Conservation (phyloP, 2,329 filamentous ascomycete genomes). For the Xylariaceae sp. region DNA sequence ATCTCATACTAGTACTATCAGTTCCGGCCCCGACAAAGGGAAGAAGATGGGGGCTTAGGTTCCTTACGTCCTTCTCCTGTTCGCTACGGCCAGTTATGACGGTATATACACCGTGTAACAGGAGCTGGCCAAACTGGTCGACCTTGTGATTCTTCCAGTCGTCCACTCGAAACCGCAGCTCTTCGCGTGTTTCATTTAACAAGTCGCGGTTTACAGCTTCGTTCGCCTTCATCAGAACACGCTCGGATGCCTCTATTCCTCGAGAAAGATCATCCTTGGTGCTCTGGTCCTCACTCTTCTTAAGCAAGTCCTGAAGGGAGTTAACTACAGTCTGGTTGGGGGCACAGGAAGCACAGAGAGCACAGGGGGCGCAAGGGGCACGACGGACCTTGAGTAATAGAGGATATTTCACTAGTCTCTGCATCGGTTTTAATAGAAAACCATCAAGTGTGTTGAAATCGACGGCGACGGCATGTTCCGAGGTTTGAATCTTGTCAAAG, state of each 20-base stretch:
- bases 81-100: conserved; percentile 89
- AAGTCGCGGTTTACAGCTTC: conserved; percentile 88
- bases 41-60: conserved; percentile 32
- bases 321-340: conserved; percentile 24
- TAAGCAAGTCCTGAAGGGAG: conserved; percentile 69
- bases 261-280: conserved; percentile 68
- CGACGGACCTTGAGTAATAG: conserved; percentile 72
- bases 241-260: conserved; percentile 79
- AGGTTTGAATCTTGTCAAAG: conserved; percentile 80
- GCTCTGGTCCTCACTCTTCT: conserved; percentile 71
- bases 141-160: conserved; percentile 96
- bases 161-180: conserved; percentile 79
- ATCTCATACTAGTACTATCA: conserved; percentile 74
- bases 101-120: conserved; percentile 86
- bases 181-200: conserved; percentile 76
- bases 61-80: conserved; percentile 77
- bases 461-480: conserved; percentile 76
- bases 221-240: conserved; percentile 81
- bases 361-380: no score
- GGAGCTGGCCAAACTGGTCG: conserved; percentile 84
- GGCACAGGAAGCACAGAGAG: no score
- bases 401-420: conserved; percentile 91
- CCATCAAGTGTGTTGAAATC: conserved; percentile 86
- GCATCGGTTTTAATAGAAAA: conserved; percentile 95
- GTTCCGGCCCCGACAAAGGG: conserved; percentile 13